Percentiles rank a stretch among this genome's conserved stretches.
Conservation (phyloP, 768 basidiomycete species). For the Leucosporidium creatinivorum region DNA sequence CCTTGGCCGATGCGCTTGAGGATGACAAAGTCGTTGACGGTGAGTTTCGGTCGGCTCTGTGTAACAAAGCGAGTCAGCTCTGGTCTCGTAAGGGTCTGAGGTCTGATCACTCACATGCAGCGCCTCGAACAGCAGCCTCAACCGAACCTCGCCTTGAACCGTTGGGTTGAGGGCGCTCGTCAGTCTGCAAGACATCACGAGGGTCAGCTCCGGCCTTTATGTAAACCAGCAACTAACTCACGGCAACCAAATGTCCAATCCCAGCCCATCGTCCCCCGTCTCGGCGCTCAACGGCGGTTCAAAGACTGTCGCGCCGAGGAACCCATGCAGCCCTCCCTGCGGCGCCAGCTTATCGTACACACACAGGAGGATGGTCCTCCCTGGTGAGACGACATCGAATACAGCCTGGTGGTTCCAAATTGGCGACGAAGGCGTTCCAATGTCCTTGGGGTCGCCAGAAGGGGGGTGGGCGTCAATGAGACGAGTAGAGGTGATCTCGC, state of each 20-base stretch:
- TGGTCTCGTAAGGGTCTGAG: no score
- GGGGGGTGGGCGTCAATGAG: background rate
- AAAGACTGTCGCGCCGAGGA: constrained; percentile 26
- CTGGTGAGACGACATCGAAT: constrained; percentile 47
- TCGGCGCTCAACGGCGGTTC: constrained; percentile 71
- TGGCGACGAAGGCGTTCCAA: constrained; percentile 46
- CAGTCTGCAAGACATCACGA: background rate
- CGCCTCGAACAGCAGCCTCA: constrained; percentile 86
- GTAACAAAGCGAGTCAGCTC: background rate
- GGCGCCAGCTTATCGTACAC: constrained; percentile 76
- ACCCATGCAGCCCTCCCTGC: constrained; percentile 47
- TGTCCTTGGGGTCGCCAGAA: background rate
- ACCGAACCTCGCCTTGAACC: constrained; percentile 82
- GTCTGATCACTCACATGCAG: constrained; percentile 56
- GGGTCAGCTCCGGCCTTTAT: no score
- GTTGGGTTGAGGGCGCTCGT: constrained; percentile 47
- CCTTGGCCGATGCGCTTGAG: constrained; percentile 95
- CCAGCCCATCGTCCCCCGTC: constrained; percentile 78
- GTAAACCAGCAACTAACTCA: constrained; percentile 52
- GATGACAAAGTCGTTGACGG: constrained; percentile 72
- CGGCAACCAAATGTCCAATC: constrained; percentile 73
- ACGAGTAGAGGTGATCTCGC: background rate
- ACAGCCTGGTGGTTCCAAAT: constrained; percentile 97
- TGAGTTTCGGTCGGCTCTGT: constrained; percentile 26
- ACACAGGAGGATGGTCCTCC: constrained; percentile 25